Evolutionary conservation across 2,329 filamentous ascomycete species (phyloP).

Genomic region (Xylariaceae sp.): DNA sequence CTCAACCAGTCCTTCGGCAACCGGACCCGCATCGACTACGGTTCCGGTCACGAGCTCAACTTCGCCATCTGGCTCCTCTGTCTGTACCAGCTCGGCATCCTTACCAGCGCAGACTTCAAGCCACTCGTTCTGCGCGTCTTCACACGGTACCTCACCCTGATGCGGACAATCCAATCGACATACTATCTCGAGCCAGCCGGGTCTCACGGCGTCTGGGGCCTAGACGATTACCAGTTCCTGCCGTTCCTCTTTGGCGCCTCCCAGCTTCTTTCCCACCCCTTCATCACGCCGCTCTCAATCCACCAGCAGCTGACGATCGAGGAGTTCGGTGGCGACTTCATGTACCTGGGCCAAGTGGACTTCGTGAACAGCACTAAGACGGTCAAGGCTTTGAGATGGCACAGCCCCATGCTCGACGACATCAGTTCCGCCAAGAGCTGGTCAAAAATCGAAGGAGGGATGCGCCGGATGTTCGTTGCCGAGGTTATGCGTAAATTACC

Average conservation of each 20-base stretch:
- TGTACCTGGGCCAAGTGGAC: conserved; percentile 88
- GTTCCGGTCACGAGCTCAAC: conserved; percentile 95
- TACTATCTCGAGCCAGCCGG: conserved; percentile 98
- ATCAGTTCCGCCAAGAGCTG: conserved; percentile 88
- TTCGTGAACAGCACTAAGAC: conserved; percentile 98
- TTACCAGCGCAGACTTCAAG: conserved; percentile 65
- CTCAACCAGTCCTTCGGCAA: conserved; percentile 83
- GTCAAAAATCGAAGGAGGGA: conserved; percentile 88
- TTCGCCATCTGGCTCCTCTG: conserved; percentile 97
- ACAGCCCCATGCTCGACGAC: conserved; percentile 96
- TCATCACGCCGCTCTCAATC: conserved; percentile 73
- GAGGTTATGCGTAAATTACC: conserved; percentile 92
- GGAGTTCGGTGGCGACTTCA: conserved; percentile 75
- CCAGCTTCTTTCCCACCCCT: conserved; percentile 81
- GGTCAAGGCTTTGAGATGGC: conserved; percentile 90
- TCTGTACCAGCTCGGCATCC: conserved; percentile 70
- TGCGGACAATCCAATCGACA: conserved; percentile 82
- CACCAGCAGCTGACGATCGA: conserved; percentile 86
- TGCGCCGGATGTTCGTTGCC: conserved; percentile 93
- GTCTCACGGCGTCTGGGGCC: conserved; percentile 94
- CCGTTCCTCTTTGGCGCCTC: conserved; percentile 93
- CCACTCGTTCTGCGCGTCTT: conserved; percentile 75
- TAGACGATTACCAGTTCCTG: conserved; percentile 96
- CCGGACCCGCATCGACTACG: conserved; percentile 85
- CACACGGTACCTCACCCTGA: conserved; percentile 74